Percentiles rank a stretch among this genome's conserved stretches.
phyloP scores from a whole-genome alignment of 176 grass and related monocot species.

The Calamus simplicifolius region DNA sequence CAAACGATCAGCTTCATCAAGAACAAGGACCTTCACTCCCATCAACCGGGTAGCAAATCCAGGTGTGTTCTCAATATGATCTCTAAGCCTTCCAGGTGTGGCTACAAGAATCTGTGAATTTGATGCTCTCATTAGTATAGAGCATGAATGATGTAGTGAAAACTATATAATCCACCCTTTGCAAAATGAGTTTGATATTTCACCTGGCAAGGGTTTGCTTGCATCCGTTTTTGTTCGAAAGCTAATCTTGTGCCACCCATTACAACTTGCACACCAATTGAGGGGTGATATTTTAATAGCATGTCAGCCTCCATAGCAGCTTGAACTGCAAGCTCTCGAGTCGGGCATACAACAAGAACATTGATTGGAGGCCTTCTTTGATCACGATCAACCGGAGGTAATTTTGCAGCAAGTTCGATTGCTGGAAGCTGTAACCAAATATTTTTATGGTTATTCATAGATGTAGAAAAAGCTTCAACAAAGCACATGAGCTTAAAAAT shows the following conservation, averaged over 20 bases:
- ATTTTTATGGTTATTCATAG: slow-evolving; percentile 3
- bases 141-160: background rate
- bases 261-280: slow-evolving; percentile 83
- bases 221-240: slow-evolving; percentile 86
- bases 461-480: too few species aligned
- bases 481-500: too few species aligned
- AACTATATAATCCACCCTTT: background rate
- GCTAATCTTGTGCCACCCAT: slow-evolving; percentile 86
- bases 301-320: slow-evolving; percentile 72
- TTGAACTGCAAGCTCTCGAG: slow-evolving; percentile 90
- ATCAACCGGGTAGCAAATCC: slow-evolving; percentile 78
- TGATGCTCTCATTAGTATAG: slow-evolving; percentile 8
- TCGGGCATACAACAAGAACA: slow-evolving; percentile 80
- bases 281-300: slow-evolving; percentile 80
- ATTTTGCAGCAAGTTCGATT: slow-evolving; percentile 59
- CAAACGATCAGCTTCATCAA: slow-evolving; percentile 94
- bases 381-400: slow-evolving; percentile 50
- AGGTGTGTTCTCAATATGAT: slow-evolving; percentile 97
- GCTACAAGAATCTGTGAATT: slow-evolving; percentile 70
- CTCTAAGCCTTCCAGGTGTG: slow-evolving; percentile 84
- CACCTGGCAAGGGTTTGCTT: slow-evolving; percentile 88
- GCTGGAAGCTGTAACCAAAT: slow-evolving; percentile 66
- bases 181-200: background rate
- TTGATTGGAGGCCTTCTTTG: slow-evolving; percentile 68
- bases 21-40: slow-evolving; percentile 85